A percentile compares a stretch with the other conserved stretches of the same genome.
Evolutionary conservation across 2,329 filamentous ascomycete genomes (phyloP).

Genomic region (Colletotrichum chlorophyti): DNA sequence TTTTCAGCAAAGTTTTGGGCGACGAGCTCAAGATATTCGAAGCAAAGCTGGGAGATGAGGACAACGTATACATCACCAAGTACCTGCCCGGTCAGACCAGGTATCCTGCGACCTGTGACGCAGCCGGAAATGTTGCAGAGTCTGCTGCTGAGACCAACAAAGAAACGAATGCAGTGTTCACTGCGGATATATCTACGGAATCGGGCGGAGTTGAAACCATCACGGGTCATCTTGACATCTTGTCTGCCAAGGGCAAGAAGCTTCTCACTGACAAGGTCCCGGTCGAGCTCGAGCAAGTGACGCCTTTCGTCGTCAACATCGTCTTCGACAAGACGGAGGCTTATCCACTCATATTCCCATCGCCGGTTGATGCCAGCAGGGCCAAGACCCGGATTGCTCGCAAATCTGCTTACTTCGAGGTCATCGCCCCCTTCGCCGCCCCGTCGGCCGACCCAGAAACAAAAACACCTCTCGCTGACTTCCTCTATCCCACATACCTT

Average conservation of each 20-base stretch:
- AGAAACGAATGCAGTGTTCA: constrained; percentile 35
- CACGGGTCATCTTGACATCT: constrained; percentile 48
- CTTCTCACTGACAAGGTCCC: constrained; percentile 46
- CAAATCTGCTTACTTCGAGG: constrained; percentile 51
- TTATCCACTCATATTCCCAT: constrained; percentile 46
- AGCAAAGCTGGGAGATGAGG: constrained; percentile 36
- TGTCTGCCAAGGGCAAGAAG: constrained; percentile 39
- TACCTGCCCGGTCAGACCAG: constrained; percentile 42
- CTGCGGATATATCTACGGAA: constrained; percentile 31
- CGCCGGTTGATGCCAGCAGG: constrained; percentile 43
- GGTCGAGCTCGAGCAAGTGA: constrained; percentile 44
- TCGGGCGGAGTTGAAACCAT: constrained; percentile 41
- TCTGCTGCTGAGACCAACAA: constrained; percentile 26
- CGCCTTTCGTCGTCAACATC: constrained; percentile 49
- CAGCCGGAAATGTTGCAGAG: constrained; percentile 32
- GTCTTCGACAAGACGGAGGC: constrained; percentile 41
- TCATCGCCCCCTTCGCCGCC: constrained; percentile 44
- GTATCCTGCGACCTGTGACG: constrained; percentile 35
- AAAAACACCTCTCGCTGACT: constrained; percentile 34
- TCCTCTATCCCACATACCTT: constrained; percentile 45
- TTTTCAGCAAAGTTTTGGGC: constrained; percentile 36
- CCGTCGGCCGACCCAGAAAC: constrained; percentile 27
- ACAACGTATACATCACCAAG: constrained; percentile 44
- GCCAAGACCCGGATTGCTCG: constrained; percentile 50
- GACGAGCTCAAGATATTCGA: constrained; percentile 39